Conservation (phyloP, 1,139 yeast species). For the Groenewaldozyma auringiensis region DNA sequence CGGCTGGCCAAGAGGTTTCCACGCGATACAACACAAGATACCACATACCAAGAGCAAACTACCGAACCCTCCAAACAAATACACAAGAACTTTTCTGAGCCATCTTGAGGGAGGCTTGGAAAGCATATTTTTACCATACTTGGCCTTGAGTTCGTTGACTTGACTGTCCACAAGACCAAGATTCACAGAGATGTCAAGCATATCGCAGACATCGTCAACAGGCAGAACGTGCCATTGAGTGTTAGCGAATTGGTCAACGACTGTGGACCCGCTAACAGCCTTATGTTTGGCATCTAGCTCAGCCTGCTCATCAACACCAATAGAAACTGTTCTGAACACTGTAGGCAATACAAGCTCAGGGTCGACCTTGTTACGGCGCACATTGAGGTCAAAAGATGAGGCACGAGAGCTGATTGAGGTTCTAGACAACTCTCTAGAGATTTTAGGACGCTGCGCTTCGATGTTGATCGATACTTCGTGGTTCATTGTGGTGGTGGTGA, state of each 20-base stretch:
- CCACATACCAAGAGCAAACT: conserved; percentile 40
- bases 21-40: conserved; percentile 40
- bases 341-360: conserved; percentile 9
- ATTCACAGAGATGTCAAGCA: not conserved
- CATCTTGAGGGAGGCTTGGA: conserved; percentile 29
- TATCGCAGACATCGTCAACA: conserved; percentile 34
- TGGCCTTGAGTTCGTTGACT: conserved; percentile 10
- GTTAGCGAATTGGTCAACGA: not conserved
- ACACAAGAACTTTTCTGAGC: conserved; percentile 32
- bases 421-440: not conserved
- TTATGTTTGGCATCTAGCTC: not conserved
- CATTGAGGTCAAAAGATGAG: not conserved
- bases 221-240: conserved; percentile 29
- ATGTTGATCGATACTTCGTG: no score
- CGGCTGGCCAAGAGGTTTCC: conserved; percentile 44
- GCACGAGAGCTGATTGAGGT: not conserved
- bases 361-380: conserved; percentile 1
- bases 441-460: conserved; percentile 9
- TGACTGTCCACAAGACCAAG: not conserved
- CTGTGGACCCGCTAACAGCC: not conserved
- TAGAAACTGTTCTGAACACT: conserved; percentile 8
- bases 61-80: conserved; percentile 49
- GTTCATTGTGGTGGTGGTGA: no score
- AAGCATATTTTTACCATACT: conserved; percentile 36
- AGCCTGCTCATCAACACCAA: conserved; percentile 7